A percentile compares a stretch with the other conserved stretches of the same genome.
These are phyloP conservation scores for Podaxis rugospora DNA, from an alignment of 768 basidiomycete species.

Conservation along the genomic window DNA sequence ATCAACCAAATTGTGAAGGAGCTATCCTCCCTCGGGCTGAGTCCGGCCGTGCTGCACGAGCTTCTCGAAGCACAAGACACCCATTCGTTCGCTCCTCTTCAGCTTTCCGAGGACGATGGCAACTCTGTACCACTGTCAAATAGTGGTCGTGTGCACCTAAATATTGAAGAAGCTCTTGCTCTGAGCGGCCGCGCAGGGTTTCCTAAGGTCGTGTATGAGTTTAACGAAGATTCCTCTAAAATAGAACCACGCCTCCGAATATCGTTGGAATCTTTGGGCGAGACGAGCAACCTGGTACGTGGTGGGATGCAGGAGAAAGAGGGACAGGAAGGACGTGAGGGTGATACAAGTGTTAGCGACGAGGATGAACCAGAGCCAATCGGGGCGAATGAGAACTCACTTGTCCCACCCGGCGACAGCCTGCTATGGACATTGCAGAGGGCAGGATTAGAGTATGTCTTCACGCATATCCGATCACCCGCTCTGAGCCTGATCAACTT, in stretches of 20 bases:
- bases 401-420: slow-evolving; percentile 2
- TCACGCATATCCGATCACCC: background rate
- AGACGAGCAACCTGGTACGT: background rate
- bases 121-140: background rate
- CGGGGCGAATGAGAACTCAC: slow-evolving; percentile 1
- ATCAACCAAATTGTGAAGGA: slow-evolving; percentile 82
- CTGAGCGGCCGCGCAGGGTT: background rate
- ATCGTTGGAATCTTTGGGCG: slow-evolving; percentile 29
- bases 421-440: slow-evolving; percentile 19
- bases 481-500: background rate
- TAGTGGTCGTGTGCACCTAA: background rate
- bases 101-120: background rate
- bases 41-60: slow-evolving; percentile 43
- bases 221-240: slow-evolving; percentile 39
- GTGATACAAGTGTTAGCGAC: slow-evolving; percentile 3
- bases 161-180: background rate
- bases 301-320: slow-evolving; percentile 2
- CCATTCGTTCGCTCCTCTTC: background rate
- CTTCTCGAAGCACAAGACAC: slow-evolving; percentile 23
- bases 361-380: slow-evolving; percentile 2
- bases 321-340: background rate
- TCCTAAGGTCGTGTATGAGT: slow-evolving; percentile 51
- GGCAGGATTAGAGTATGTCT: background rate
- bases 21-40: slow-evolving; percentile 64
- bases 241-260: slow-evolving; percentile 58